Base-by-base conservation (phyloP, 1,139 yeast genomes). In the Waltiozyma sp. region DNA sequence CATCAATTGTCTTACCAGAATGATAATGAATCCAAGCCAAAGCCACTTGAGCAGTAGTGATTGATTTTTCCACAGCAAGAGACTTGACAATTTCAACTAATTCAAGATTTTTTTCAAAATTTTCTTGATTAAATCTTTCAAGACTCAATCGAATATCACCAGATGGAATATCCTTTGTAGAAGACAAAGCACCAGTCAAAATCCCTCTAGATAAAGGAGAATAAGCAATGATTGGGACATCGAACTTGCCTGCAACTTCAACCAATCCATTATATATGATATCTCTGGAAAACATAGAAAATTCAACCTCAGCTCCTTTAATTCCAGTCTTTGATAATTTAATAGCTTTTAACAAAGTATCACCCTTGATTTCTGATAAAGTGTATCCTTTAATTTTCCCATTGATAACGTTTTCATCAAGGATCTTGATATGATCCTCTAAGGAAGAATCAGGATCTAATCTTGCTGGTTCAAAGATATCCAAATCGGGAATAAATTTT, bases 161-260 rank as follows among this genome's bases (percentile, higher is more conserved):
- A 40, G 67, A 66, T 19, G 76, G 72, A 39, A 77, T 57, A 43
- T 70, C 72, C 5, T 64, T 64, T 5, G 63, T 52, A 10, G 69
- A 58, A 38, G 64, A 72, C 45, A 76, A 71, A 16, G 65, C 50
- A 45, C 91, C 93, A 8, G 93, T 80, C 47, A 87, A 70, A 45
- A 78, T 62, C 1, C 96, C 95, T 55, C 84, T 70, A n/a, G 87
- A 80, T 47, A 87, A 68, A 37, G 95, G 95, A 24, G 94, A 81
- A 62, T 87, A 86, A 24, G 89, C 86, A 48, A 83, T 64, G 35
- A 85, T 66, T 9, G 91, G 82, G 45, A 86, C 71, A n/a, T 66
- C 66, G 36, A 73, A 65, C 46, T 78, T 80, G n/a, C 62, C 65
- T 47, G 76, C 70, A 4, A 66, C 61, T 15, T 68, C 70, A 48